These are phyloP conservation scores for Boehmeria nivea DNA, from an alignment of 306 rosid species.

Conservation along the genomic window DNA sequence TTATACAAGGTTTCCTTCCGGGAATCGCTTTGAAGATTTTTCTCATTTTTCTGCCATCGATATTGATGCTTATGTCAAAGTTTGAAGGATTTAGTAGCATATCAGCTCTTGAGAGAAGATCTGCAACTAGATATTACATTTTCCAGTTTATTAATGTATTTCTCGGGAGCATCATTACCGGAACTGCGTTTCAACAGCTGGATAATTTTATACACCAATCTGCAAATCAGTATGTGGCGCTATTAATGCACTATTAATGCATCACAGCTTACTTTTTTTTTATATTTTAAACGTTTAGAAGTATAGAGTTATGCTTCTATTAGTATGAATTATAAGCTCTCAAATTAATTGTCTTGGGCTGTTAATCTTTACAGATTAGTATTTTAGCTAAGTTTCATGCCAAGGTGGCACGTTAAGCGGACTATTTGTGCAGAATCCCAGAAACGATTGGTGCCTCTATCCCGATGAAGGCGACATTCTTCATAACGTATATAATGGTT, in stretches of 20 bases:
- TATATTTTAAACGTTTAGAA: too few species aligned
- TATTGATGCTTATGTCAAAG: constrained; percentile 92
- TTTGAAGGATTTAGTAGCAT: constrained; percentile 76
- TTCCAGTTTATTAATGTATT: constrained; percentile 86
- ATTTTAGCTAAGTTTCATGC: too few species aligned
- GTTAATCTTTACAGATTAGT: too few species aligned
- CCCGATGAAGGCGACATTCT: constrained; percentile 99
- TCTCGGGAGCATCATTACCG: constrained; percentile 94
- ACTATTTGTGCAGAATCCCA: constrained; percentile 60
- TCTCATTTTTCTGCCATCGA: constrained; percentile 72
- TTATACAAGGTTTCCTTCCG: constrained; percentile 97
- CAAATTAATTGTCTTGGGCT: too few species aligned
- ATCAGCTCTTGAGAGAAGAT: constrained; percentile 78
- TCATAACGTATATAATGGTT: constrained; percentile 93
- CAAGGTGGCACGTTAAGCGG: too few species aligned
- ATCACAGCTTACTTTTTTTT: neutral
- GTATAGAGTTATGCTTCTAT: too few species aligned
- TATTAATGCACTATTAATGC: too few species aligned
- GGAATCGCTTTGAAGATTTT: constrained; percentile 93
- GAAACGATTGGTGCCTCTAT: constrained; percentile 86
- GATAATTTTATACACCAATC: constrained; percentile 79
- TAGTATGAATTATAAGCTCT: too few species aligned
- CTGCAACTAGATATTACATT: constrained; percentile 78
- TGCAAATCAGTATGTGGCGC: constrained; percentile 73
- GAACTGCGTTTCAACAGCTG: constrained; percentile 93